A percentile compares a stretch with the other conserved stretches of the same genome.
phyloP scores from a whole-genome alignment of 192 early-diverging fungal species.

The Lunasporangiospora selenospora region DNA sequence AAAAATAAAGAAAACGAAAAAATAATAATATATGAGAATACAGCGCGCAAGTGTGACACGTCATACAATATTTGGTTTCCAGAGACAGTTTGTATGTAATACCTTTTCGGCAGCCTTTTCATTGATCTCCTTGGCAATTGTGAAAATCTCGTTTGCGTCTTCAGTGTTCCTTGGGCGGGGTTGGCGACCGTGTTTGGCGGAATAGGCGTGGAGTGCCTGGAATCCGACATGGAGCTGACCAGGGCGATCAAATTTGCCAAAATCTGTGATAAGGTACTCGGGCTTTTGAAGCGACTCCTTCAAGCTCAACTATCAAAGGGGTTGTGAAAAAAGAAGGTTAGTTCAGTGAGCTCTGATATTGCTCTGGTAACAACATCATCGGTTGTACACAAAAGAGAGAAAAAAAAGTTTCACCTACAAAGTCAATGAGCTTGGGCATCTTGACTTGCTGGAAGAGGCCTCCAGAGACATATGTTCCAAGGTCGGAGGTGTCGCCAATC shows the following conservation, averaged over 20 bases:
- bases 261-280: constrained; percentile 90
- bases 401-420: constrained; percentile 60
- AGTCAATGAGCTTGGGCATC: constrained; percentile 82
- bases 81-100: background rate
- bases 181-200: constrained; percentile 66
- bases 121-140: constrained; percentile 78
- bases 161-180: constrained; percentile 88
- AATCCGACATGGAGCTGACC: constrained; percentile 91
- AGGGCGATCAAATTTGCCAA: constrained; percentile 98
- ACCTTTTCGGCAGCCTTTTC: constrained; percentile 66
- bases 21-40: background rate
- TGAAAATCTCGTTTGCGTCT: constrained; percentile 85
- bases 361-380: background rate
- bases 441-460: constrained; percentile 98
- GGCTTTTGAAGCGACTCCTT: constrained; percentile 80
- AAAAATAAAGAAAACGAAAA: background rate
- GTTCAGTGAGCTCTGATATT: background rate
- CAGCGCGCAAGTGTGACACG: too few relatives aligned
- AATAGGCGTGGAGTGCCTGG: constrained; percentile 91
- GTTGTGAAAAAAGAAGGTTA: background rate
- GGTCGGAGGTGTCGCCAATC: constrained; percentile 87
- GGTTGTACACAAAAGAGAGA: background rate
- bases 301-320: constrained; percentile 64
- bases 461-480: constrained; percentile 80
- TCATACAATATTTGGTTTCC: background rate